Evolutionary conservation across 805 yeast species (phyloP), one percentile per base, ranked within the genome.

Genomic region (Nakazawaea siamensis): DNA sequence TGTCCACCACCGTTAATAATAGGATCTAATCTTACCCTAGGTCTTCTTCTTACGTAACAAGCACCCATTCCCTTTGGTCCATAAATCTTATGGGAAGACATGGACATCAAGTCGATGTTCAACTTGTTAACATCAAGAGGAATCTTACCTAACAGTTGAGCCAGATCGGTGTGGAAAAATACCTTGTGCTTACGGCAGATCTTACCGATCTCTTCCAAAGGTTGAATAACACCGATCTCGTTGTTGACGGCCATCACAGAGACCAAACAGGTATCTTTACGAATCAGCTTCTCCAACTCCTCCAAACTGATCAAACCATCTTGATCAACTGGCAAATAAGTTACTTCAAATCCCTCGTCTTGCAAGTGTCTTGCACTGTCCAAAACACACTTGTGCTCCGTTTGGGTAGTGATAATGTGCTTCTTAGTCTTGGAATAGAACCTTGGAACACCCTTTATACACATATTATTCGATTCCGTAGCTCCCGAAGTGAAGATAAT

Each of bases 61-160:
- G 98, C 98, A 51, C 98, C 98, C 41, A 87, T 74, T 43, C 98
- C 98, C 74, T 80, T 92, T 47, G 98, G 98, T 5, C 98, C 98
- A 60, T 92, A 92, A 43, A 92, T 80, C 64, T 92, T 92, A 63
- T 92, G 98, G 2, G 95, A 88, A 1, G 96, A 85, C 42, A 92
- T 82, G 16, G 96, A 86, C 79, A 92, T 66, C 46, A 90, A 62
- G 59, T 92, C 98, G 48, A 92, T 84, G 57, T 92, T 88, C 79
- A 78, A 75, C 48, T 80, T 82, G 64, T 92, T 87, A 43, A 92
- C 98, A 54, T 92, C 96, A 37, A 92, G 61, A 38, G 86, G 85
- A 38, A 92, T 76, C 60, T 92, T 92, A 42, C 98, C 98, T 54
- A 78, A 85, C 3, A 95, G 97, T 63, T 92, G 98, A 12, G 98